Base-by-base conservation (phyloP, 768 basidiomycete species). In the Agrocybe pediades region DNA sequence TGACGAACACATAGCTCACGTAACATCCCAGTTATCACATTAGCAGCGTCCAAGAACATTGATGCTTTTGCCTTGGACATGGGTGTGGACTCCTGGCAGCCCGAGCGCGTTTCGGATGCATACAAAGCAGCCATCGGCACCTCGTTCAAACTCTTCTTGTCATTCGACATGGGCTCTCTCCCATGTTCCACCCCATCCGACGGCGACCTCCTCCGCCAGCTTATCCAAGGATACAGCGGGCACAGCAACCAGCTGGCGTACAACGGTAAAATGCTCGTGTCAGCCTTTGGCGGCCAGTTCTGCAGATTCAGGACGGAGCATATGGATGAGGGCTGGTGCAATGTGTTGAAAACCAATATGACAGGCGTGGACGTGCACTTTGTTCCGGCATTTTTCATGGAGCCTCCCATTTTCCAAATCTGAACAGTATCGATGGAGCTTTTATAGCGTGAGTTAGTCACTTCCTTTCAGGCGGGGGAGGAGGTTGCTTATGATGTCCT, bases 1-100 rank as follows among this genome's bases (percentile, higher is more conserved):
- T 46, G 13, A n/a, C 19, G 24, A n/a, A n/a, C n/a, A n/a, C n/a
- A n/a, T n/a, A n/a, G n/a, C n/a, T n/a, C n/a, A n/a, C n/a, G 29
- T 29, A n/a, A 19, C 23, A 41, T 49, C 33, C 1, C 57, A 65
- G 86, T 86, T 59, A 84, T 87, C 44, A 41, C 47, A 2, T 67
- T 76, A 9, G 86, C 86, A 1, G 58, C 71, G 16, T 73, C 75
- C 2, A 72, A 74, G 49, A 83, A 79, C 26, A 75, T 84, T 54
- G 80, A 84, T 55, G 82, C 67, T 3, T 85, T 86, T 58, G 80
- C 76, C 1, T 71, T 84, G 39, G 84, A 86, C 64, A 62, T 84
- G 30, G 83, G 83, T 5, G 62, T 63, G 17, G 80, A 83, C 56
- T 30, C 58, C 6, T 85, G 81, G 77, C 75, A 80, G 52, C 65